These are phyloP conservation scores for Populus hybrid DNA, from an alignment of 441 rosid species.

Conservation along the genomic window DNA sequence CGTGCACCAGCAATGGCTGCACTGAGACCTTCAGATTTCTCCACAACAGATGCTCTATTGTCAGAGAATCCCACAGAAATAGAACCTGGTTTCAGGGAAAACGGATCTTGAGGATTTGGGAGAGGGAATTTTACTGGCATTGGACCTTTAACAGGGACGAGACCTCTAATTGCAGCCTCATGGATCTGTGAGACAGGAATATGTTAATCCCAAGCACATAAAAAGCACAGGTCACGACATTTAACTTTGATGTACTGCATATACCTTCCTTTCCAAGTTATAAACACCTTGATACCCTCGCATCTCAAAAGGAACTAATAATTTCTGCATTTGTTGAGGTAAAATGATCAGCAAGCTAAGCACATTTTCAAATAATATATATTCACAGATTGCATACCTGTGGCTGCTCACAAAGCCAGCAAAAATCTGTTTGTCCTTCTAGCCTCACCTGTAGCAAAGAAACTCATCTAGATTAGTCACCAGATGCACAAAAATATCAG, in stretches of 20 bases:
- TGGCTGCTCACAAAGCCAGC: too few species aligned
- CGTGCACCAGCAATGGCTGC: conserved; percentile 79
- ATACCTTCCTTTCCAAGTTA: conserved; percentile 89
- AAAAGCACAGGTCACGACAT: background rate
- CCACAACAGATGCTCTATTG: conserved; percentile 30
- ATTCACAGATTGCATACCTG: conserved; percentile 6
- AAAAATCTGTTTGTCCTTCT: too few species aligned
- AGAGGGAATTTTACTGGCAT: conserved; percentile 61
- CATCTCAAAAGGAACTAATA: conserved; percentile 87
- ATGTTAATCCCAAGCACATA: conserved; percentile 1
- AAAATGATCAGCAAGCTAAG: conserved; percentile 10
- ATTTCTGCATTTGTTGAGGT: conserved; percentile 38
- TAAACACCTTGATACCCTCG: conserved; percentile 76
- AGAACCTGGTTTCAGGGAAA: conserved; percentile 79
- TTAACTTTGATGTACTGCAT: background rate
- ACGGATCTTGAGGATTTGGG: conserved; percentile 56
- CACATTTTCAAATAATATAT: background rate
- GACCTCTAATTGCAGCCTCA: conserved; percentile 77
- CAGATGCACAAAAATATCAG: too few species aligned
- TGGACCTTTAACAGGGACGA: conserved; percentile 44
- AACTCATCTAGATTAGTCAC: too few species aligned
- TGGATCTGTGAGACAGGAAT: conserved; percentile 37
- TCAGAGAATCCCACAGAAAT: conserved; percentile 22
- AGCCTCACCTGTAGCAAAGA: too few species aligned
- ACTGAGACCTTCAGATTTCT: conserved; percentile 48